phyloP scores from a whole-genome alignment of 2,329 filamentous ascomycete genomes.

The Sphaerulina vaccinii region DNA sequence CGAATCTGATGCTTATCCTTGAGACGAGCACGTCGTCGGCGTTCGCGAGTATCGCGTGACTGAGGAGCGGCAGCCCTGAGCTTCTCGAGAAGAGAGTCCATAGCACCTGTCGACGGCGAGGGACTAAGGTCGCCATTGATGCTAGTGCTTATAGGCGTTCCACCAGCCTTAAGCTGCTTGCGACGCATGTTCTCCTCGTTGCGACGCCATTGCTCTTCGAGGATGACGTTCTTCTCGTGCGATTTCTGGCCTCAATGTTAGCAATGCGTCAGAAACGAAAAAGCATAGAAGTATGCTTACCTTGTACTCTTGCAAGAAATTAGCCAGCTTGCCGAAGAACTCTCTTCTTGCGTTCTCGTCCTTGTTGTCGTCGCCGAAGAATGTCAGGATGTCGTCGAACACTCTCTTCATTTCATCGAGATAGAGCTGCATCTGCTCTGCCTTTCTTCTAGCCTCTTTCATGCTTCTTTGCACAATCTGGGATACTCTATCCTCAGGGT shows the following conservation, averaged over 20 bases:
- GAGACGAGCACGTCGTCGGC: constrained; percentile 78
- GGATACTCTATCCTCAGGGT: constrained; percentile 91
- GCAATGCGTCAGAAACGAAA: constrained; percentile 5
- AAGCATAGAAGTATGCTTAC: constrained; percentile 42
- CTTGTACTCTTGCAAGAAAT: constrained; percentile 91
- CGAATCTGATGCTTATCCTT: constrained; percentile 90
- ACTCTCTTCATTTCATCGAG: constrained; percentile 87
- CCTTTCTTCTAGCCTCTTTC: constrained; percentile 95
- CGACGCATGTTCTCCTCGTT: constrained; percentile 93
- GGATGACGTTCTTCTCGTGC: constrained; percentile 79
- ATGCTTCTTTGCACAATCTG: constrained; percentile 89
- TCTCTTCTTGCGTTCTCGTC: constrained; percentile 93
- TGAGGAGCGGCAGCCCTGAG: constrained; percentile 89
- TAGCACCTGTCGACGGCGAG: constrained; percentile 76
- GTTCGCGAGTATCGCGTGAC: constrained; percentile 82
- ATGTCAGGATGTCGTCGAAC: constrained; percentile 93
- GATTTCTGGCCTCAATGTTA: constrained; percentile 61
- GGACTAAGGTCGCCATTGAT: constrained; percentile 39
- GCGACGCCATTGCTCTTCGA: constrained; percentile 78
- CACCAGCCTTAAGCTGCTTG: constrained; percentile 65
- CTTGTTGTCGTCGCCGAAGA: constrained; percentile 89
- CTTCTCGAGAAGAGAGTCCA: constrained; percentile 95
- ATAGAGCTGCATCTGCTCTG: constrained; percentile 91
- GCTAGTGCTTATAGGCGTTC: constrained; percentile 39
- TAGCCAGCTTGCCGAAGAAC: constrained; percentile 90